A percentile compares a stretch with the other conserved stretches of the same genome.
Evolutionary conservation across 176 grass and related monocot species (phyloP).

Genomic region (Secale cereale): DNA sequence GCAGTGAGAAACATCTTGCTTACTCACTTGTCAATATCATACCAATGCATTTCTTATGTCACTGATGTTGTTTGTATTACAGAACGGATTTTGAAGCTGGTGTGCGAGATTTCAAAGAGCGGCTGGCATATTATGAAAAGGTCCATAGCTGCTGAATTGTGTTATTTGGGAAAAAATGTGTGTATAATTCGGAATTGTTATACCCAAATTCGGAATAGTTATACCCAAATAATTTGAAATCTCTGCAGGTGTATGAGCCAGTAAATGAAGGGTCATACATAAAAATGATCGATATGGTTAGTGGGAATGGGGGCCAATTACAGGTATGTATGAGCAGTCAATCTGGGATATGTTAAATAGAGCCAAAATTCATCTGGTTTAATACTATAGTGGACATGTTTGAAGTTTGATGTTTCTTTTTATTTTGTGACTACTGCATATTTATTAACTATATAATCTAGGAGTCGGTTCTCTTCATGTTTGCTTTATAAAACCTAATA

Average conservation of each 20-base stretch:
- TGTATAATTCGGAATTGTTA: conserved; percentile 19
- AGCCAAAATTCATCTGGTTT: conserved; percentile 6
- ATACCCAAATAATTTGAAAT: conserved; percentile 16
- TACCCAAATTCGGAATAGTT: conserved; percentile 21
- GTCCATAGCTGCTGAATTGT: conserved; percentile 38
- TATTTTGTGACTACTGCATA: background rate
- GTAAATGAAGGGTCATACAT: conserved; percentile 96
- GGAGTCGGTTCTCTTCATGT: background rate
- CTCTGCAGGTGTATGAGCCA: conserved; percentile 76
- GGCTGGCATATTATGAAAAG: conserved; percentile 93
- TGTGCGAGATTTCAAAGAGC: conserved; percentile 85
- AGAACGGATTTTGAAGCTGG: conserved; percentile 97
- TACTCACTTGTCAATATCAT: background rate
- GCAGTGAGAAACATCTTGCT: conserved; percentile 59
- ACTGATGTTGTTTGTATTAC: conserved; percentile 25
- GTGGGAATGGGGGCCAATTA: conserved; percentile 76
- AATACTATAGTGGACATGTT: background rate
- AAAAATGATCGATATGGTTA: conserved; percentile 98
- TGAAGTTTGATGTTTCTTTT: conserved; percentile 9
- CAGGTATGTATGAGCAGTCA: conserved; percentile 48
- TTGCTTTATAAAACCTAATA: conserved; percentile 15
- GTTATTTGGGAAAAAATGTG: conserved; percentile 3
- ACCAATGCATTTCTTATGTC: conserved; percentile 2
- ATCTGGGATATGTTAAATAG: conserved; percentile 9
- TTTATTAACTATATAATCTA: background rate